Base-by-base conservation (phyloP, 2,329 filamentous ascomycete species). In the Penicillium palitans region DNA sequence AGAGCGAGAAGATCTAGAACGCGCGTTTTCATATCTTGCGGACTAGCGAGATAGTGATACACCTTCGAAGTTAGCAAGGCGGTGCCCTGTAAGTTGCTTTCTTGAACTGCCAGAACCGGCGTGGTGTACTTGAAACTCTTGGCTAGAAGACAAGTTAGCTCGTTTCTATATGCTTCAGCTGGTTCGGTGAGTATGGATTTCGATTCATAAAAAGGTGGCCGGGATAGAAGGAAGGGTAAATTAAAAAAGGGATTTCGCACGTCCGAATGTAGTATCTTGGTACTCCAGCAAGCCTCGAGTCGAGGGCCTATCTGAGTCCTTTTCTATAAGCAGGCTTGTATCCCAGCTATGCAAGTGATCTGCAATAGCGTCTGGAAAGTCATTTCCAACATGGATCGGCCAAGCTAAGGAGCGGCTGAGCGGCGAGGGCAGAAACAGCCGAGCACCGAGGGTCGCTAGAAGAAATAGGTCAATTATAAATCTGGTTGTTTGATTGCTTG, bases 261-360 rank as follows among this genome's bases (percentile, higher is more conserved):
- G 64, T 53, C 66, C 70, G 51, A 71, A 72, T 19, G 66, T 69
- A 9, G 61, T 66, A 60, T 74, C 69, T 51, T 62, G 53, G 42
- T 71, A 71, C 29, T 66, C 62, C 0, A 71, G 58, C 46, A 70
- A 61, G 0, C 68, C 69, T 40, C 69, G 59, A 0, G 68, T 69
- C 9, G 69, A 70, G 13, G 33, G 41, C 15, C 37, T 45, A 6
- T 51, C 50, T 4, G 25, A 2, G 46, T 65, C 57, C 21, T 57
- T 40, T 19, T 59, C 44, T 12, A 67, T 56, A 3, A 44, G 9
- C 54, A 67, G 57, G 2, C 52, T 55, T 4, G 49, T 55, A 33
- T 52, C 52, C 67, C 67, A 71, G 29, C 55, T 61, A 37, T 59
- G 52, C 1, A 71, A 39, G 4, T 44, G 35, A 2, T 61, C 40